These are phyloP conservation scores for Tolypocladium amazonense DNA, from an alignment of 2,329 filamentous ascomycete species.

Conservation along the genomic window DNA sequence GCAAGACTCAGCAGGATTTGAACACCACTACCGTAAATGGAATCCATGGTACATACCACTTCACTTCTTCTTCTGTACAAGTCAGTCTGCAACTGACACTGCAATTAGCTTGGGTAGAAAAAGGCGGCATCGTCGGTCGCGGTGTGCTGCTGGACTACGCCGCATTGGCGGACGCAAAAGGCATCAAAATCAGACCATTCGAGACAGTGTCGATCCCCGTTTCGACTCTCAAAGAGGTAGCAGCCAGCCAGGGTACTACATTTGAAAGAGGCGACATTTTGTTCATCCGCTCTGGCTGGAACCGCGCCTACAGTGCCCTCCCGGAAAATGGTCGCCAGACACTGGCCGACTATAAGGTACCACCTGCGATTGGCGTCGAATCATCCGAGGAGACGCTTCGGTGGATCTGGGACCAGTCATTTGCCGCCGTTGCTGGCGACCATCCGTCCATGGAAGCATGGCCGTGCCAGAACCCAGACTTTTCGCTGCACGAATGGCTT, in stretches of 20 bases:
- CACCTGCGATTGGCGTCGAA: slow-evolving; percentile 31
- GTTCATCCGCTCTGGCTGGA: slow-evolving; percentile 43
- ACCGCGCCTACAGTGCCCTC: slow-evolving; percentile 28
- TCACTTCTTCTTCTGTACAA: too few species aligned
- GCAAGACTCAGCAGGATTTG: slow-evolving; percentile 30
- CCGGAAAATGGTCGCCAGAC: slow-evolving; percentile 23
- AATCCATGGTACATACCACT: slow-evolving; percentile 20
- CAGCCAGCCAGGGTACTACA: slow-evolving; percentile 27
- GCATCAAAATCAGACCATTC: slow-evolving; percentile 26
- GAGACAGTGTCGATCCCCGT: slow-evolving; percentile 30
- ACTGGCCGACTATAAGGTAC: slow-evolving; percentile 17
- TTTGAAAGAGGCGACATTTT: slow-evolving; percentile 44
- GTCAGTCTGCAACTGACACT: not conserved
- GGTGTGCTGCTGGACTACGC: slow-evolving; percentile 43
- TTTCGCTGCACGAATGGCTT: slow-evolving; percentile 30
- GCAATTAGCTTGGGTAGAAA: slow-evolving; percentile 16
- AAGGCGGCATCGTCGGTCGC: slow-evolving; percentile 35
- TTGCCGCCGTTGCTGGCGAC: slow-evolving; percentile 47
- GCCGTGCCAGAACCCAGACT: slow-evolving; percentile 22
- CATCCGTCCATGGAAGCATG: slow-evolving; percentile 41
- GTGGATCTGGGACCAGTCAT: slow-evolving; percentile 47
- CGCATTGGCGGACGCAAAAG: slow-evolving; percentile 28
- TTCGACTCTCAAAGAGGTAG: slow-evolving; percentile 29
- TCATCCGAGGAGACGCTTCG: slow-evolving; percentile 35
- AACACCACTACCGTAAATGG: slow-evolving; percentile 19